These are phyloP conservation scores for Tylopilus sp. DNA, from an alignment of 768 basidiomycete genomes.

Conservation along the genomic window DNA sequence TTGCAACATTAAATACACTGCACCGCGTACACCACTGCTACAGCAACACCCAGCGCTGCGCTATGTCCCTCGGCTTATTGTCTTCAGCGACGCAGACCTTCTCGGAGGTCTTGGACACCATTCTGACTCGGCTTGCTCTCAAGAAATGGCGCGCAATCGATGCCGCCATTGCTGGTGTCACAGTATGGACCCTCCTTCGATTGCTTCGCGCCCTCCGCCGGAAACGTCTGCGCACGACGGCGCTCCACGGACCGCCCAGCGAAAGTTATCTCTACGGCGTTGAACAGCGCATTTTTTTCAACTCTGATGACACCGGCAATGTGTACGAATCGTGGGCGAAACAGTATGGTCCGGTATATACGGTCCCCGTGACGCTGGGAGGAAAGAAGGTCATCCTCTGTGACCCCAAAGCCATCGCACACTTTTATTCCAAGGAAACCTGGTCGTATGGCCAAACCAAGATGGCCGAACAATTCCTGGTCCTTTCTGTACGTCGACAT, in stretches of 20 bases:
- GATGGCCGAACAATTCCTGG: conserved; percentile 31
- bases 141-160: no score
- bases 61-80: no score
- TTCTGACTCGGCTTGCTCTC: no score
- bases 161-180: no score
- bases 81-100: no score
- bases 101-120: no score
- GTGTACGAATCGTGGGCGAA: conserved; percentile 23
- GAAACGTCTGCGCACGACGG: conserved; percentile 7
- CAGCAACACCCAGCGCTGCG: no score
- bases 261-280: conserved; percentile 19
- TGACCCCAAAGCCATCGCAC: no score
- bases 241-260: conserved; percentile 19
- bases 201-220: no score
- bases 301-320: not conserved
- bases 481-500: conserved; percentile 7
- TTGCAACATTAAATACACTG: no score
- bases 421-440: conserved; percentile 10
- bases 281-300: not conserved
- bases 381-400: not conserved
- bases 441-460: conserved; percentile 41
- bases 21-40: no score
- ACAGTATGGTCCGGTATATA: conserved; percentile 23
- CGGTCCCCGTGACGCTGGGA: conserved; percentile 14
- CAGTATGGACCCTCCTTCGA: no score